These are phyloP conservation scores for Halteria grandinella DNA, from an alignment of 73 alveolate species.

Conservation along the genomic window DNA sequence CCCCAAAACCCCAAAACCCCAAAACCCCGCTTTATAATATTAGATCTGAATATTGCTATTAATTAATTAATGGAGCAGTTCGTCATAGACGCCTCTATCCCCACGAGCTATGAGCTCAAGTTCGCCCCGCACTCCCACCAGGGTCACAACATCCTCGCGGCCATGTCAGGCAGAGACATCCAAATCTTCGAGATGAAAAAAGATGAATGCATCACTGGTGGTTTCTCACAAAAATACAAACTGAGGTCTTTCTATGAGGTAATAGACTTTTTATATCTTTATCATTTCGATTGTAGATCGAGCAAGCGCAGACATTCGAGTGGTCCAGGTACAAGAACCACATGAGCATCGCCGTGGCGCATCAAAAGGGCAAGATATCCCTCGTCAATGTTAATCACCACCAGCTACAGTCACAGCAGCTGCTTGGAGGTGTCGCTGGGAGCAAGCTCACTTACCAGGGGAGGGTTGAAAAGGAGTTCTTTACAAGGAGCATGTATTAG, in stretches of 20 bases:
- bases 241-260: too few relatives aligned
- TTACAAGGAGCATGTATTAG: slow-evolving; percentile 35
- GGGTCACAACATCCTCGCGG: slow-evolving; percentile 16
- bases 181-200: slow-evolving; percentile 16
- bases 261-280: not conserved
- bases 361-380: too few relatives aligned
- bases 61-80: too few relatives aligned
- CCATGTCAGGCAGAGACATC: slow-evolving; percentile 24
- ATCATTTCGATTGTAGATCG: slow-evolving; percentile 12
- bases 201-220: not conserved
- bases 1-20: too few relatives aligned
- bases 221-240: slow-evolving; percentile 35
- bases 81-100: too few relatives aligned
- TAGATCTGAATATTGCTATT: too few relatives aligned
- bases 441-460: slow-evolving; percentile 10
- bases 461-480: slow-evolving; percentile 37
- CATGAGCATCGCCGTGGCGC: too few relatives aligned
- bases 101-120: slow-evolving; percentile 9
- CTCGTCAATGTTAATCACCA: slow-evolving; percentile 26
- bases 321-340: too few relatives aligned
- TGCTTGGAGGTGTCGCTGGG: not conserved
- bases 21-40: too few relatives aligned
- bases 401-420: not conserved
- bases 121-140: slow-evolving; percentile 17
- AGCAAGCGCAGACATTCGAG: too few relatives aligned